Evolutionary conservation across 2,329 filamentous ascomycete genomes (phyloP).

Genomic region (Fusarium austroafricanum): DNA sequence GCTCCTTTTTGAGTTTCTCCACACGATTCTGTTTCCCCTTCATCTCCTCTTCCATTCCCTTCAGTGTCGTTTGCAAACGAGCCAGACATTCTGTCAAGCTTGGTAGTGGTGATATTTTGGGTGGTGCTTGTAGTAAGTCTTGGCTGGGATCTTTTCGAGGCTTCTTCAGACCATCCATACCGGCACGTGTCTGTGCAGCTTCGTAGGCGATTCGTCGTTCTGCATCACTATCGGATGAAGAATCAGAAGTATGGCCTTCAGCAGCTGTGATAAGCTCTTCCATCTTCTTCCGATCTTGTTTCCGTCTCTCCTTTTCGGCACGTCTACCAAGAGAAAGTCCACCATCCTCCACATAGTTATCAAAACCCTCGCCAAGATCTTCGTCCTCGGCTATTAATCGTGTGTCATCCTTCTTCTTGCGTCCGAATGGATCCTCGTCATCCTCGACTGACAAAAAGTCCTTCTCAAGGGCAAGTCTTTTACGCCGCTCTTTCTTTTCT

Average conservation of each 20-base stretch:
- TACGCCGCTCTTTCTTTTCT: constrained; percentile 89
- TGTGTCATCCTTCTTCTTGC: constrained; percentile 74
- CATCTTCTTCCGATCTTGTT: constrained; percentile 79
- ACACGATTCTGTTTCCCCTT: constrained; percentile 71
- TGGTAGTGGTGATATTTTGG: constrained; percentile 82
- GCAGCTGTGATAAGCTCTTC: constrained; percentile 84
- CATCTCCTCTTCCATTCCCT: constrained; percentile 72
- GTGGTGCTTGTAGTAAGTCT: constrained; percentile 67
- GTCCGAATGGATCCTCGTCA: constrained; percentile 58
- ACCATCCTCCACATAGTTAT: constrained; percentile 89
- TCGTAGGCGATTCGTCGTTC: constrained; percentile 86
- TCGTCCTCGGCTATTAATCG: constrained; percentile 88
- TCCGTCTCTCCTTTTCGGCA: constrained; percentile 78
- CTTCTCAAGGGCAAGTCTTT: constrained; percentile 78
- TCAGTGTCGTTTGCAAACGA: constrained; percentile 70
- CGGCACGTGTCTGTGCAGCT: constrained; percentile 84
- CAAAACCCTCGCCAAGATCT: constrained; percentile 92
- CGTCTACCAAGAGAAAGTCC: constrained; percentile 81
- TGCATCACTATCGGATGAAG: constrained; percentile 75
- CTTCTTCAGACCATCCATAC: constrained; percentile 78
- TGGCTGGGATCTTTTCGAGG: constrained; percentile 52
- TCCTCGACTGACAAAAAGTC: constrained; percentile 75
- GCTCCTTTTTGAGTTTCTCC: constrained; percentile 75
- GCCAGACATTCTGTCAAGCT: constrained; percentile 75
- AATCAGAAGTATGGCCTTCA: constrained; percentile 72